Evolutionary conservation across 2,329 filamentous ascomycete species (phyloP), one percentile per base, ranked within the genome.

Genomic region (Amauroascus niger): DNA sequence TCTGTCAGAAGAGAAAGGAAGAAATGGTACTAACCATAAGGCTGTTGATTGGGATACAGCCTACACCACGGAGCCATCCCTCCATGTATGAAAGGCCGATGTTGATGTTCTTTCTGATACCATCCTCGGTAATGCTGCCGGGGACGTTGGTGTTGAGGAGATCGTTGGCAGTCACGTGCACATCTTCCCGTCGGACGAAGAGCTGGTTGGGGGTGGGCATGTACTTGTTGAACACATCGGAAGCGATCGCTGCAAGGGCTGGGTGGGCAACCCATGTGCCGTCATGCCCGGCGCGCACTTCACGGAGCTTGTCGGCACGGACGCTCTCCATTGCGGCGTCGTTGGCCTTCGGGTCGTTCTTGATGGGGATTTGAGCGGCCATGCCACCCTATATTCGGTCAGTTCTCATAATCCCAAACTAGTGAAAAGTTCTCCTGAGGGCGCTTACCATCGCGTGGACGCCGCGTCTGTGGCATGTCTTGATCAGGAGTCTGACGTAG

Each of bases 161-260:
- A 67, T 97, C 93, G 64, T 93, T 94, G 65, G 83, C 84, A 45
- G 84, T 84, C 65, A 98, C 84, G 65, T 81, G 74, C 56, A 96
- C 89, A 46, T 97, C 91, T 71, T 96, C 89, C 58, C 90, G 84
- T 59, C 90, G 87, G 58, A 88, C 76, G 70, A 91, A 93, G 65
- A 95, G 82, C 74, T 98, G 93, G 77, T 98, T 98, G 46, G 93
- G 90, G 2, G 91, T 95, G 8, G 93, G 93, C 93, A 98, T 98
- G 78, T 97, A 76, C 76, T 90, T 84, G 80, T 97, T 95, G 81
- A 98, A 98, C 64, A 97, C 79, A 46, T 96, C 91, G 39, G 82
- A 82, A 20, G 93, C 91, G 64, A 97, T 95, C 55, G 78, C 63
- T 3, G 93, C 91, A 51, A 98, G 82, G 1, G 89, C 90, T 7